Conservation (phyloP, 495 filamentous ascomycete species). For the Usnea hakonensis region DNA sequence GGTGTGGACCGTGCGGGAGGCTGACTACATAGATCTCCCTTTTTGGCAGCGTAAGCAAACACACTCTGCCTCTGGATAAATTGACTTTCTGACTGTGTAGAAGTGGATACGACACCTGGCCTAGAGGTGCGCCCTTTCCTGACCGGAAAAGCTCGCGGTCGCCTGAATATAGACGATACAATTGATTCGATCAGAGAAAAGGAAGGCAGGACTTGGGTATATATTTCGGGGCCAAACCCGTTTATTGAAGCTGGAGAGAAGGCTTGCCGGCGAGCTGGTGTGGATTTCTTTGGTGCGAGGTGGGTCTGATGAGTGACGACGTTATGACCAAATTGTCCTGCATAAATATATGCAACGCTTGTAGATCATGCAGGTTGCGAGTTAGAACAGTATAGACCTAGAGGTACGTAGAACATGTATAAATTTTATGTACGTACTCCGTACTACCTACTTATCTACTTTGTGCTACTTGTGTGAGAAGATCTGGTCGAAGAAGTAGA, state of each 20-base stretch:
- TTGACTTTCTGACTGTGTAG: background rate
- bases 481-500: too few relatives aligned
- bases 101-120: constrained; percentile 8
- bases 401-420: background rate
- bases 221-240: constrained; percentile 27
- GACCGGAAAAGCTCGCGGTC: constrained; percentile 18
- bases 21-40: constrained; percentile 23
- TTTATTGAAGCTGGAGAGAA: constrained; percentile 26
- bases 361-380: background rate
- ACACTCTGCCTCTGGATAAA: background rate
- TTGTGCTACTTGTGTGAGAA: too few relatives aligned
- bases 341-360: background rate
- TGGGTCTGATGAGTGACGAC: constrained; percentile 16
- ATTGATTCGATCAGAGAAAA: constrained; percentile 11
- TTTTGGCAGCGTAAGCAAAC: constrained; percentile 2
- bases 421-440: background rate
- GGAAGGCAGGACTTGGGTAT: constrained; percentile 22
- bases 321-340: background rate
- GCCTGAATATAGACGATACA: constrained; percentile 15
- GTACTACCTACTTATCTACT: background rate
- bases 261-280: constrained; percentile 21
- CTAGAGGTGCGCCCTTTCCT: constrained; percentile 22
- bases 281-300: constrained; percentile 27
- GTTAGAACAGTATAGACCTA: too few relatives aligned
- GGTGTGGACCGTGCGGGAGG: constrained; percentile 26